Evolutionary conservation across 352 stramenopile genomes (phyloP).

Genomic region (Pythium oligandrum): DNA sequence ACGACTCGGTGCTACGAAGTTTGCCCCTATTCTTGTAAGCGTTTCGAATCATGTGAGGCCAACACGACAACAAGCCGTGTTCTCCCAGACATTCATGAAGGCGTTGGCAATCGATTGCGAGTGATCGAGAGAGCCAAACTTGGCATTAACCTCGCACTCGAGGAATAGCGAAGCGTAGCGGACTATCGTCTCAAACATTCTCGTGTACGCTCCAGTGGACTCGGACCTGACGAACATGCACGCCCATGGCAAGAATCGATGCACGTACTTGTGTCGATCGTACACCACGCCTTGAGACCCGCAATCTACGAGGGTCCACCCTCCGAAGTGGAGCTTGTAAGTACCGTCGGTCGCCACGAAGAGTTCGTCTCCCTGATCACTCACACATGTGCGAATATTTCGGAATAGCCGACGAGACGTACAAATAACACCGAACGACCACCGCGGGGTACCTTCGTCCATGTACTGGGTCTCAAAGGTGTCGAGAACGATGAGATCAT

Average conservation of each 20-base stretch:
- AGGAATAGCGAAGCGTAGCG: background rate
- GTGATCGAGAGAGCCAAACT: constrained; percentile 7
- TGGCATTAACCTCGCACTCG: background rate
- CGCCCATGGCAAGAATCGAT: constrained; percentile 9
- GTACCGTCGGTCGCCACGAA: constrained; percentile 5
- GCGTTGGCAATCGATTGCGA: constrained; percentile 6
- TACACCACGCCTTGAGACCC: background rate
- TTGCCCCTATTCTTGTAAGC: background rate
- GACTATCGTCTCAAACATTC: background rate
- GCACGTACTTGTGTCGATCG: background rate
- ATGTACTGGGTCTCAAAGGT: background rate
- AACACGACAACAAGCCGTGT: constrained; percentile 3
- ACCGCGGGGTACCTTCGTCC: no score
- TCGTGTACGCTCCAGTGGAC: background rate
- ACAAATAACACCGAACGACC: constrained; percentile 5
- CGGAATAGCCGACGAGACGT: constrained; percentile 5
- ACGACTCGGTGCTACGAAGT: no score
- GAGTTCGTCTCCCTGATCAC: constrained; percentile 1
- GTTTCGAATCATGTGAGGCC: background rate
- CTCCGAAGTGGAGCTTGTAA: constrained; percentile 10
- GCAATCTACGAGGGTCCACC: constrained; percentile 3
- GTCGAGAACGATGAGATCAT: constrained; percentile 1
- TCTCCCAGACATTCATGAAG: background rate
- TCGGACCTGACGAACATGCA: constrained; percentile 6
- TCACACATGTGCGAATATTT: background rate